Percentiles rank a stretch among this genome's conserved stretches.
These are phyloP conservation scores for Erodium trifolium DNA, from an alignment of 441 rosid species.

Conservation along the genomic window DNA sequence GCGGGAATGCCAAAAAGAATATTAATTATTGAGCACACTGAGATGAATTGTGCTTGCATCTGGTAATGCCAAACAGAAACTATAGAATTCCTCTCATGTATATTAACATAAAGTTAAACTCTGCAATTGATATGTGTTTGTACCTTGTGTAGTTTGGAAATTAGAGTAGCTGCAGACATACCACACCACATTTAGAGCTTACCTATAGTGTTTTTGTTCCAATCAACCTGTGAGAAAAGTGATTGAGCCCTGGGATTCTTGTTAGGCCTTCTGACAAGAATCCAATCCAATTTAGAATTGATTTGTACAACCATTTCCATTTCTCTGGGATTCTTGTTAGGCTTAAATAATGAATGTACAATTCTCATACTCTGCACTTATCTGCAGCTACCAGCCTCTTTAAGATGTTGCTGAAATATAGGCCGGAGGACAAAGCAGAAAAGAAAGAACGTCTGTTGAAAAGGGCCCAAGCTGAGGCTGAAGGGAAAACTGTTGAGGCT, in stretches of 20 bases:
- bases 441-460: slow-evolving; percentile 27
- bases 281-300: too few relatives aligned
- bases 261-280: not conserved
- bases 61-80: not conserved
- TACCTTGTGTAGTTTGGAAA: too few relatives aligned
- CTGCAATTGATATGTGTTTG: too few relatives aligned
- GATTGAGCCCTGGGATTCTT: not conserved
- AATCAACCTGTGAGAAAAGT: not conserved
- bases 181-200: too few relatives aligned
- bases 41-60: not conserved
- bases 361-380: too few relatives aligned
- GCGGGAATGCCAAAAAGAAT: not conserved
- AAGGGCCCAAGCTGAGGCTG: slow-evolving; percentile 25
- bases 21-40: not conserved
- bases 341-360: not conserved
- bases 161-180: too few relatives aligned
- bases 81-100: too few relatives aligned
- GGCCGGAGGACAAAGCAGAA: slow-evolving; percentile 25
- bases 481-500: slow-evolving; percentile 23
- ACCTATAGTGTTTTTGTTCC: too few relatives aligned
- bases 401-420: slow-evolving; percentile 27
- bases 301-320: too few relatives aligned
- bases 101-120: too few relatives aligned
- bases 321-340: too few relatives aligned
- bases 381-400: slow-evolving; percentile 25